Conservation (phyloP, 2,329 filamentous ascomycete species). For the Endothia cerciana region DNA sequence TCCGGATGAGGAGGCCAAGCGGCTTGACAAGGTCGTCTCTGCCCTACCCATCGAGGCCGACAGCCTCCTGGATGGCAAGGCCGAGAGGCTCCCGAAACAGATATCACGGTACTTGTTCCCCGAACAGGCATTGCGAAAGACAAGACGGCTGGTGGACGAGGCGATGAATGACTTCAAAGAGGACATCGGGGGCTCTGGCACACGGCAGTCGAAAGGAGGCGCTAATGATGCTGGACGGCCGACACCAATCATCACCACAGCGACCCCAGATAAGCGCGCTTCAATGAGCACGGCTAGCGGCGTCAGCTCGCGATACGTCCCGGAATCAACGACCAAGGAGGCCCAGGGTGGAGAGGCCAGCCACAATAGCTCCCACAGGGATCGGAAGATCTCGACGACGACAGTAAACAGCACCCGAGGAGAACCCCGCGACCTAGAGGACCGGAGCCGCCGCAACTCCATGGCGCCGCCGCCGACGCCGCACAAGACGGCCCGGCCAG, state of each 20-base stretch:
- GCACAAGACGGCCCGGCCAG: slow-evolving; percentile 18
- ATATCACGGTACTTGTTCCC: slow-evolving; percentile 77
- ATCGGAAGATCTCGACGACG: slow-evolving; percentile 15
- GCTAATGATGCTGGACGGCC: not conserved
- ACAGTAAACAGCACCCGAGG: slow-evolving; percentile 13
- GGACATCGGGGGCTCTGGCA: slow-evolving; percentile 21
- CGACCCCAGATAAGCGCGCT: slow-evolving; percentile 18
- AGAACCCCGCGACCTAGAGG: slow-evolving; percentile 20
- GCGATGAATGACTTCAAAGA: slow-evolving; percentile 55
- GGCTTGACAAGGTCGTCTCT: slow-evolving; percentile 69
- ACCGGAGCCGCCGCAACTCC: slow-evolving; percentile 15
- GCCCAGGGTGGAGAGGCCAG: slow-evolving; percentile 12
- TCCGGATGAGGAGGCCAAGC: slow-evolving; percentile 73
- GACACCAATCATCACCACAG: slow-evolving; percentile 14
- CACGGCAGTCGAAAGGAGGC: slow-evolving; percentile 11
- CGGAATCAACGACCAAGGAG: slow-evolving; percentile 15
- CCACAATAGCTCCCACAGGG: slow-evolving; percentile 13
- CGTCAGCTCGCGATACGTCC: slow-evolving; percentile 22
- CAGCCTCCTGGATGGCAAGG: slow-evolving; percentile 60
- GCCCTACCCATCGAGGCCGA: slow-evolving; percentile 68
- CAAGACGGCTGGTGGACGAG: slow-evolving; percentile 63
- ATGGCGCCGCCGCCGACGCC: slow-evolving; percentile 18
- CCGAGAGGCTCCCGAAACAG: slow-evolving; percentile 78
- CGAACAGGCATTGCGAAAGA: slow-evolving; percentile 55
- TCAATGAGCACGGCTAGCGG: slow-evolving; percentile 10